These are phyloP conservation scores for Crithidia fasciculata DNA, from an alignment of 208 protist genomes.

Conservation along the genomic window DNA sequence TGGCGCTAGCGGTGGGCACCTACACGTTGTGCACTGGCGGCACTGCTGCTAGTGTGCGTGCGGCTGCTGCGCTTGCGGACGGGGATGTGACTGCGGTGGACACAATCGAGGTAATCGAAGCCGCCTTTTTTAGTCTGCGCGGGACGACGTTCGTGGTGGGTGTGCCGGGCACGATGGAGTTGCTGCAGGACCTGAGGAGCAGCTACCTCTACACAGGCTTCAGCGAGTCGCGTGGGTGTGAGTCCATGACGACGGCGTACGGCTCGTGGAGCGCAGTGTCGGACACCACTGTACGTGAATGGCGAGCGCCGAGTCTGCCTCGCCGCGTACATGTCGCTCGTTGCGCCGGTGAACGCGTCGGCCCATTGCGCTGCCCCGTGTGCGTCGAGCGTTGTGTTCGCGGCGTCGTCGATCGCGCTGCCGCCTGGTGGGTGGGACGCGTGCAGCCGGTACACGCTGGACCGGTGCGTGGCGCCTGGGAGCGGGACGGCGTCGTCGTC, in stretches of 20 bases:
- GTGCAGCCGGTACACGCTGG: slow-evolving; percentile 32
- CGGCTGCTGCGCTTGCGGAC: no score
- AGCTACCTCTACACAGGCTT: slow-evolving; percentile 46
- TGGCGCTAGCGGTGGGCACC: slow-evolving; percentile 37
- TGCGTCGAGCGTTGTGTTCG: slow-evolving; percentile 24
- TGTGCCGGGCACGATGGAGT: slow-evolving; percentile 40
- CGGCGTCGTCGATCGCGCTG: slow-evolving; percentile 30
- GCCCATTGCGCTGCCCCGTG: no score
- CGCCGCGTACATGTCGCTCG: no score
- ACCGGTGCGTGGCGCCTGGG: slow-evolving; percentile 43
- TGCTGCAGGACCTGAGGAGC: slow-evolving; percentile 52
- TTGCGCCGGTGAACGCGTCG: no score
- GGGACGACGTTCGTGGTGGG: slow-evolving; percentile 59
- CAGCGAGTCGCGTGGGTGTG: no score
- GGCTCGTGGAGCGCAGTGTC: slow-evolving; percentile 44
- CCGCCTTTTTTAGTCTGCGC: slow-evolving; percentile 40
- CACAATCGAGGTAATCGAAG: slow-evolving; percentile 51
- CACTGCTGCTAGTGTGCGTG: not conserved
- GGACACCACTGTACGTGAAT: slow-evolving; percentile 44
- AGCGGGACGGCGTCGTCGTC: slow-evolving; percentile 5
- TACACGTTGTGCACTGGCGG: slow-evolving; percentile 64
- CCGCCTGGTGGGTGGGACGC: slow-evolving; percentile 42
- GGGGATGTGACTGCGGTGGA: slow-evolving; percentile 16
- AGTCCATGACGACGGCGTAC: slow-evolving; percentile 32
- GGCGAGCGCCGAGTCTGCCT: slow-evolving; percentile 22